These are phyloP conservation scores for Alternaria burnsii DNA, from an alignment of 2,329 filamentous ascomycete genomes.

Conservation along the genomic window DNA sequence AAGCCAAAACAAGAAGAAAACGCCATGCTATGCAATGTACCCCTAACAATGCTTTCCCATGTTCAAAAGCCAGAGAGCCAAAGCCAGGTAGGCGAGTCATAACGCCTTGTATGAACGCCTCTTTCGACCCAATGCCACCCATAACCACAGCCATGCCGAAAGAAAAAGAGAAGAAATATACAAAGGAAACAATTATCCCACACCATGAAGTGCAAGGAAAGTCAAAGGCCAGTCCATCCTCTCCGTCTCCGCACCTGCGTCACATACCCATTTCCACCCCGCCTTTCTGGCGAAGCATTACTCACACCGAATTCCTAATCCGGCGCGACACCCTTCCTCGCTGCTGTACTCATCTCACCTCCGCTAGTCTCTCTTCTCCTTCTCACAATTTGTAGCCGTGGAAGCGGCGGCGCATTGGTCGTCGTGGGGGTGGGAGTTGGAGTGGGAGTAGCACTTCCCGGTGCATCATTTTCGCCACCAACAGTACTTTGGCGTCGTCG, in stretches of 20 bases:
- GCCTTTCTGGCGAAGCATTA: not conserved
- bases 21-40: constrained; percentile 2
- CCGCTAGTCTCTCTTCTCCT: constrained; percentile 47
- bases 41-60: not conserved
- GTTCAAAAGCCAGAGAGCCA: not conserved
- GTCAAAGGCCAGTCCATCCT: constrained; percentile 23
- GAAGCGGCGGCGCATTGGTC: constrained; percentile 33
- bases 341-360: constrained; percentile 48
- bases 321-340: constrained; percentile 17
- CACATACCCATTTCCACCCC: constrained; percentile 10
- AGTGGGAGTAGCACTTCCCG: not conserved
- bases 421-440: constrained; percentile 3
- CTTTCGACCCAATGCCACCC: not conserved
- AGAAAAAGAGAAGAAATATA: not conserved
- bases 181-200: not conserved
- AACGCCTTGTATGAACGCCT: not conserved
- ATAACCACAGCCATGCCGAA: not conserved
- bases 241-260: constrained; percentile 21
- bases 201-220: constrained; percentile 7
- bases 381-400: constrained; percentile 44
- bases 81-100: not conserved
- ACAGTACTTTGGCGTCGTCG: constrained; percentile 37
- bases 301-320: constrained; percentile 21
- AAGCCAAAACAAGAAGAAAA: not conserved
- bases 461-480: constrained; percentile 36